Conservation (phyloP, 306 rosid genomes). For the Prunus mume region DNA sequence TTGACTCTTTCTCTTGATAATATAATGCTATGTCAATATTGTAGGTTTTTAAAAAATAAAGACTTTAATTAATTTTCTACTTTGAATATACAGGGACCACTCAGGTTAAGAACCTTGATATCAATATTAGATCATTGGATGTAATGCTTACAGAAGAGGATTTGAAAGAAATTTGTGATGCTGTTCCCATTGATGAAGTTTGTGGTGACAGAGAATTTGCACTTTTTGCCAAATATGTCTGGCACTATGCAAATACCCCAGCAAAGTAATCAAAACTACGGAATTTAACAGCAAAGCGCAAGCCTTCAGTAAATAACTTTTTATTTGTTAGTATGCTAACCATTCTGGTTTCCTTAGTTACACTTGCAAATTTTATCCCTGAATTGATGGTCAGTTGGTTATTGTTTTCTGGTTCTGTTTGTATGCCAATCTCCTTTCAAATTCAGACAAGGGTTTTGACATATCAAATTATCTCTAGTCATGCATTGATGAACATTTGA, state of each 20-base stretch:
- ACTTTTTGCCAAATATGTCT: slow-evolving; percentile 16
- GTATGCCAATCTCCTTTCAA: background rate
- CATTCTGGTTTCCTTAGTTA: background rate
- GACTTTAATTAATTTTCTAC: background rate
- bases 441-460: no score
- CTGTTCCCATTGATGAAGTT: slow-evolving; percentile 52
- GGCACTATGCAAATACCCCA: slow-evolving; percentile 61
- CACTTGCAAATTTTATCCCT: background rate
- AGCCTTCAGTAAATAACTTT: background rate
- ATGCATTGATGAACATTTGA: no score
- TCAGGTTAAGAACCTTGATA: slow-evolving; percentile 52
- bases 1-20: background rate
- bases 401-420: background rate
- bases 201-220: slow-evolving; percentile 45
- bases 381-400: background rate
- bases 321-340: background rate
- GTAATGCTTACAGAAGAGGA: slow-evolving; percentile 58
- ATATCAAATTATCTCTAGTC: no score
- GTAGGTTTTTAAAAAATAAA: background rate
- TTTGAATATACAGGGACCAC: slow-evolving; percentile 48
- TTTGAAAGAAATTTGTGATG: slow-evolving; percentile 56
- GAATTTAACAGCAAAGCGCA: background rate
- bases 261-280: slow-evolving; percentile 22
- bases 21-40: background rate
- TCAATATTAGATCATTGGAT: slow-evolving; percentile 52